A percentile compares a stretch with the other conserved stretches of the same genome.
phyloP scores from a whole-genome alignment of 306 rosid genomes.

The Cucurbita pepo region DNA sequence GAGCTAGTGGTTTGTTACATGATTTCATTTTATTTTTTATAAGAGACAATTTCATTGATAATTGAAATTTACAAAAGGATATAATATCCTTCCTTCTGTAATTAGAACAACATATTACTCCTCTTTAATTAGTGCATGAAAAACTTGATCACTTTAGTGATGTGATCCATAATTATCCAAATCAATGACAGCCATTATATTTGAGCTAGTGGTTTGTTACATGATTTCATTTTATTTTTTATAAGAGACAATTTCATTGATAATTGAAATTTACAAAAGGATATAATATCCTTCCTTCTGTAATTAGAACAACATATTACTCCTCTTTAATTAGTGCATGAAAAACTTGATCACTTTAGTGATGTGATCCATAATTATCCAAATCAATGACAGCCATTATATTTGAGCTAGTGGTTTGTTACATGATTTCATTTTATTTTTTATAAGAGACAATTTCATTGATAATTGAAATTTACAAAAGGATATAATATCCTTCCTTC shows the following conservation, averaged over 20 bases:
- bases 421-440: not conserved
- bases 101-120: not conserved
- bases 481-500: not conserved
- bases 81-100: not conserved
- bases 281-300: not conserved
- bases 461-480: too few relatives aligned
- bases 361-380: not conserved
- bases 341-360: not conserved
- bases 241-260: too few relatives aligned
- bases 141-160: not conserved
- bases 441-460: too few relatives aligned
- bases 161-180: not conserved
- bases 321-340: not conserved
- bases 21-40: not conserved
- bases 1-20: not conserved
- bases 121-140: not conserved
- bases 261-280: too few relatives aligned
- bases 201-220: not conserved
- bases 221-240: not conserved
- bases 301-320: not conserved
- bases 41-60: too few relatives aligned
- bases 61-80: too few relatives aligned
- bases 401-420: not conserved
- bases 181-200: not conserved
- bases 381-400: not conserved